These are phyloP conservation scores for Pichia kluyveri DNA, from an alignment of 805 yeast species.

Conservation along the genomic window DNA sequence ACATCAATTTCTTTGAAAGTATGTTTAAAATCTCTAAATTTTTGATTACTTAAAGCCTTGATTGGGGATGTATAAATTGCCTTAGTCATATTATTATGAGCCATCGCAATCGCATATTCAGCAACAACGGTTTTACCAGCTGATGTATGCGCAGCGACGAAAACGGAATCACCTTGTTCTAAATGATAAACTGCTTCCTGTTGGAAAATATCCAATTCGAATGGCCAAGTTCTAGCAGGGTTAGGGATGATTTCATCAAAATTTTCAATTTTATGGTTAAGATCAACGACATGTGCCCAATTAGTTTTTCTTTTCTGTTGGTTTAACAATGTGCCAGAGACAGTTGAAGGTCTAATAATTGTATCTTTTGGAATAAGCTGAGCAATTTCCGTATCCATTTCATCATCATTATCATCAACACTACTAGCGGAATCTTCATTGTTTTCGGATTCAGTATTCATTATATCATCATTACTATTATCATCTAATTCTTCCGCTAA, in stretches of 20 bases:
- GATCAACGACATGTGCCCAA: constrained; percentile 95
- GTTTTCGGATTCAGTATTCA: background rate
- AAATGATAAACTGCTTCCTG: constrained; percentile 94
- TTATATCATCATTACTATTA: background rate
- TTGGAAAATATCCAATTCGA: constrained; percentile 89
- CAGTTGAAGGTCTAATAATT: constrained; percentile 18
- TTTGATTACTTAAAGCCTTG: constrained; percentile 90
- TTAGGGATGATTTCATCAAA: constrained; percentile 84
- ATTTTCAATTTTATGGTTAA: constrained; percentile 74
- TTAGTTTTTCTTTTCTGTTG: constrained; percentile 29
- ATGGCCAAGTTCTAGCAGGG: constrained; percentile 92
- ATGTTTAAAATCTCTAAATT: constrained; percentile 87
- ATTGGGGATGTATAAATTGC: constrained; percentile 96
- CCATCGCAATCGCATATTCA: constrained; percentile 96
- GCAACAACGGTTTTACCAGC: constrained; percentile 99
- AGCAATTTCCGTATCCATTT: constrained; percentile 16
- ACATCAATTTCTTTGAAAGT: constrained; percentile 86
- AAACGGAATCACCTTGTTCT: constrained; percentile 97
- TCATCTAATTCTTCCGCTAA: constrained; percentile 6
- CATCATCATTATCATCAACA: constrained; percentile 29
- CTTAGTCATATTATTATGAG: constrained; percentile 90
- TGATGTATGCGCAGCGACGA: constrained; percentile 97
- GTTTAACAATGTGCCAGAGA: constrained; percentile 1
- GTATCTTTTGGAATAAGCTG: constrained; percentile 22
- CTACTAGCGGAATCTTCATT: constrained; percentile 4